A percentile compares a stretch with the other conserved stretches of the same genome.
phyloP scores from a whole-genome alignment of 176 grass and related monocot genomes.

The sorghum (Sorghum bicolor) region DNA sequence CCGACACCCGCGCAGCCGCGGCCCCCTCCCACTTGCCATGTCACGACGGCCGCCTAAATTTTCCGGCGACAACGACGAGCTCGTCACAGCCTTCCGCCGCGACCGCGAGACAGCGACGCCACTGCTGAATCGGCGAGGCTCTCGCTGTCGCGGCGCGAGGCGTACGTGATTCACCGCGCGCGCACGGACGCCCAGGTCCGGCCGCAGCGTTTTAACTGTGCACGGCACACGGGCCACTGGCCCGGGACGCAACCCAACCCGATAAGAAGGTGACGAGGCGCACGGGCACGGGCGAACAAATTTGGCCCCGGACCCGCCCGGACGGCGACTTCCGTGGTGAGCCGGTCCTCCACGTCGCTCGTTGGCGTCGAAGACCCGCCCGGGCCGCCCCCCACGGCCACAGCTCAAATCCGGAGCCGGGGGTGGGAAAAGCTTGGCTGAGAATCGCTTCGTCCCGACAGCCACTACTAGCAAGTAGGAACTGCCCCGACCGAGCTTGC shows the following conservation, averaged over 20 bases:
- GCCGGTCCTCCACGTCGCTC: slow-evolving; percentile 36
- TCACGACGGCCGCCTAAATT: slow-evolving; percentile 22
- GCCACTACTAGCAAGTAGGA: background rate
- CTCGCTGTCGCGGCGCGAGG: background rate
- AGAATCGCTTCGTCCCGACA: slow-evolving; percentile 8
- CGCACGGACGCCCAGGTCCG: background rate
- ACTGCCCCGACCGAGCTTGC: background rate
- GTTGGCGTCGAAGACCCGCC: slow-evolving; percentile 1
- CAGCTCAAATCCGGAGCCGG: slow-evolving; percentile 29
- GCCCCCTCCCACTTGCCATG: background rate
- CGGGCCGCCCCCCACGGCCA: background rate
- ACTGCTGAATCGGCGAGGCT: background rate
- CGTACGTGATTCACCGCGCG: background rate
- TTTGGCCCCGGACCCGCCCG: slow-evolving; percentile 19
- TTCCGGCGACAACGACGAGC: slow-evolving; percentile 19
- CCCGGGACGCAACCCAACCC: background rate
- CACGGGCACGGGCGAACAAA: slow-evolving; percentile 13
- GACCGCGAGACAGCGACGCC: background rate
- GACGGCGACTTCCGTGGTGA: slow-evolving; percentile 41
- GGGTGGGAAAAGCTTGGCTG: slow-evolving; percentile 34
- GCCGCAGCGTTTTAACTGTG: background rate
- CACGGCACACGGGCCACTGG: background rate
- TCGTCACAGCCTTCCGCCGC: background rate
- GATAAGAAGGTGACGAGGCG: slow-evolving; percentile 5
- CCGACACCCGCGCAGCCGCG: background rate